A percentile compares a stretch with the other conserved stretches of the same genome.
phyloP scores from a whole-genome alignment of 108 stramenopile genomes.

The Asterionellopsis glacialis region DNA sequence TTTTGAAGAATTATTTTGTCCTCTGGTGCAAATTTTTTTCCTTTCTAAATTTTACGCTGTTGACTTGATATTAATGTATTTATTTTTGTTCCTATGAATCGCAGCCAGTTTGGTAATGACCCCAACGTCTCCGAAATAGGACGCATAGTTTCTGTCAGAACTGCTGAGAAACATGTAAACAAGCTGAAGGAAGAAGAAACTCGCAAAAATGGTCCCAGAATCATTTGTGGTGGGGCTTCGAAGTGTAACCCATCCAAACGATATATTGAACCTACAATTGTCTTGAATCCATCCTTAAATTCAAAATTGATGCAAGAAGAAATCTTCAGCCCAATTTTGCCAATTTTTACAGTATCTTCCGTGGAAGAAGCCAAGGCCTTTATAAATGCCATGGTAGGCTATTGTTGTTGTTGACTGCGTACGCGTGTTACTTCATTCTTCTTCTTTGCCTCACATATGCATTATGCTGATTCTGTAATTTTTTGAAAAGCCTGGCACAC shows the following conservation, averaged over 20 bases:
- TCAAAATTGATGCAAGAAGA: slow-evolving; percentile 73
- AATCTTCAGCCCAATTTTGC: slow-evolving; percentile 87
- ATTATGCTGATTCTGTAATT: not conserved
- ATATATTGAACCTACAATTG: slow-evolving; percentile 59
- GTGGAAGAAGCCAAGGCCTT: slow-evolving; percentile 53
- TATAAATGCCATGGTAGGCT: slow-evolving; percentile 21
- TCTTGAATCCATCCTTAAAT: slow-evolving; percentile 44
- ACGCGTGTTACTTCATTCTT: slow-evolving; percentile 4
- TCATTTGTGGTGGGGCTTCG: slow-evolving; percentile 36
- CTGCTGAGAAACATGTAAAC: slow-evolving; percentile 30
- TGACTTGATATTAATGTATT: too few relatives aligned
- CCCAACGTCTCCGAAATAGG: slow-evolving; percentile 30
- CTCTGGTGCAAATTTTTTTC: not conserved
- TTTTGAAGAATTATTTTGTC: not conserved
- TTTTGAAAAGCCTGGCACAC: slow-evolving; percentile 22
- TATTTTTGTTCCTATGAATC: not conserved
- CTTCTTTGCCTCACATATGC: not conserved
- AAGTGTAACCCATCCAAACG: slow-evolving; percentile 28
- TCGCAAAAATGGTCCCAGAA: slow-evolving; percentile 3
- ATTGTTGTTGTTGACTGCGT: slow-evolving; percentile 10
- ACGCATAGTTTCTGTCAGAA: slow-evolving; percentile 31
- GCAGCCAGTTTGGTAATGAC: slow-evolving; percentile 26
- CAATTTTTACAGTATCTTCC: slow-evolving; percentile 50
- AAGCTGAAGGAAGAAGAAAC: slow-evolving; percentile 39
- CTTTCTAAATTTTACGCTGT: not conserved